Base-by-base conservation (phyloP, 352 stramenopile genomes). In the Globisporangium okanoganense region DNA sequence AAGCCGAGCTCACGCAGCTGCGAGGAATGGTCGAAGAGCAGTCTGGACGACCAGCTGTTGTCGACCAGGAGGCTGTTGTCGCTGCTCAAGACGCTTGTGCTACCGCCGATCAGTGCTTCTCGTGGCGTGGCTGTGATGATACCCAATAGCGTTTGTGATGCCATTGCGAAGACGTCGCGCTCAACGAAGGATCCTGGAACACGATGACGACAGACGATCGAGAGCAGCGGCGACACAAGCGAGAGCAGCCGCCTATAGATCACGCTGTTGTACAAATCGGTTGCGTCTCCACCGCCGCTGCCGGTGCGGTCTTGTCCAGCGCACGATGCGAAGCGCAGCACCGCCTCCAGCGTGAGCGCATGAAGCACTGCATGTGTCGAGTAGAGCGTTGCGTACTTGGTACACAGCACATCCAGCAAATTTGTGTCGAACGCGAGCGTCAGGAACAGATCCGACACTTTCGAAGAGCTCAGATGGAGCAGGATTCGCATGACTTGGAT, bases 21-120 rank as follows among this genome's bases (percentile, higher is more conserved):
- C n/a, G 81, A 79, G 16, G 66, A 62, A 25, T 80, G 76, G 25
- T 91, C 79, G 38, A 88, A 88, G 9, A 90, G 53, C 31, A 88
- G 70, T 13, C 81, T 63, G 20, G 79, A 79, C 14, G 65, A 69
- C 78, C 78, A 90, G 8, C 61, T 73, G n/a, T 67, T 66, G 35
- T 82, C 70, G n/a, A 77, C 29, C 48, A 82, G 29, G 2, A 82
- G 59, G 3, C 7, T 60, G 33, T 65, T 70, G 52, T 83, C 74
- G 7, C 66, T 77, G 48, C 74, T 71, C 24, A 76, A 43, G 44
- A 80, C 16, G 35, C 58, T 47, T 8, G 61, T 68, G 43, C 59
- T 51, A 3, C 58, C 65, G 3, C 59, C 31, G 4, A 73, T 20
- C 13, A 83, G 53, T 2, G 54, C 52, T 20, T 68, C 54, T 5